phyloP scores from a whole-genome alignment of 108 stramenopile species.

The Stephanodiscus triporus region DNA sequence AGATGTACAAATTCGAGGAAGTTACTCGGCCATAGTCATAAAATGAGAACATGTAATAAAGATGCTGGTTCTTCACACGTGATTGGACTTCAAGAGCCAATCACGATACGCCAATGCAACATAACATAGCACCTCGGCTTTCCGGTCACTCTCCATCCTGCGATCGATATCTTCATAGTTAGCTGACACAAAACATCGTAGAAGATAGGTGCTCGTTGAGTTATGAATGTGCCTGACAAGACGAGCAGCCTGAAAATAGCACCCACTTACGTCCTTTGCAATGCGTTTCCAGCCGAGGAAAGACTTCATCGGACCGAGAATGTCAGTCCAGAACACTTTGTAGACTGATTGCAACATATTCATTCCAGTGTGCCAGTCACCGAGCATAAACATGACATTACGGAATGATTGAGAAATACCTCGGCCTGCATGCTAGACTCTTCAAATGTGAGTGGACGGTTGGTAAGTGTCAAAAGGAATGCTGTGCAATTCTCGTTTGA shows the following conservation, averaged over 20 bases:
- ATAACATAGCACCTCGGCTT: too few species aligned
- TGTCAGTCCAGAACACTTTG: constrained; percentile 1
- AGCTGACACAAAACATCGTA: too few species aligned
- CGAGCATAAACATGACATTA: not conserved
- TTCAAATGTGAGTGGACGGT: not conserved
- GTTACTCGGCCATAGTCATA: too few species aligned
- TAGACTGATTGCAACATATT: not conserved
- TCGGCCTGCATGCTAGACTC: not conserved
- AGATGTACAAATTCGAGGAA: too few species aligned
- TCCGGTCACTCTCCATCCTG: too few species aligned
- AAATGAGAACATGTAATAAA: too few species aligned
- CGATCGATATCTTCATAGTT: too few species aligned
- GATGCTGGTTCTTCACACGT: too few species aligned
- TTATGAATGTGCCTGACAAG: not conserved
- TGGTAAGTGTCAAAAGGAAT: not conserved
- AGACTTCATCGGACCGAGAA: not conserved
- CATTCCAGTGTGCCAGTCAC: constrained; percentile 19
- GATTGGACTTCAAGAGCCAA: too few species aligned
- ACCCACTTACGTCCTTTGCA: constrained; percentile 2
- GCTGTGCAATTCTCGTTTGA: constrained; percentile 8
- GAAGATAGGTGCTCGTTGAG: too few species aligned
- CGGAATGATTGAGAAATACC: not conserved
- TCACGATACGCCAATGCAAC: too few species aligned
- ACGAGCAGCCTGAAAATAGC: constrained; percentile 9
- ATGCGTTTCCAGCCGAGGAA: constrained; percentile 15